Evolutionary conservation across 2,329 filamentous ascomycete species (phyloP), one percentile per base, ranked within the genome.

Genomic region (Paramyrothecium roridum): DNA sequence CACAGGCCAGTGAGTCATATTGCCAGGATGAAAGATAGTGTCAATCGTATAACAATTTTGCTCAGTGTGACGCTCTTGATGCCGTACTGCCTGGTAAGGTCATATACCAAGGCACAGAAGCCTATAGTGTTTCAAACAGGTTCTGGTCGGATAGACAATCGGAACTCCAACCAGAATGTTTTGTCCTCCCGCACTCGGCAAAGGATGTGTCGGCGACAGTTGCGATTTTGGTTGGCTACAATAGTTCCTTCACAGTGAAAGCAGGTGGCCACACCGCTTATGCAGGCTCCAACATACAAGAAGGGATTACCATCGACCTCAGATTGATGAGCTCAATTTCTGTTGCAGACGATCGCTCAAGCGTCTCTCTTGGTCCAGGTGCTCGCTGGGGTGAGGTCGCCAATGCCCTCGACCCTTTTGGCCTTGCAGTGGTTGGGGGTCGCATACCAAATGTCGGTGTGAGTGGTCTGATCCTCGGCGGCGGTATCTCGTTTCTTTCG

Each of bases 311-410:
- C 19, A 48, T 48, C 4, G 46, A 48, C 21, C 46, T 48, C 20
- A 13, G 20, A 23, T 19, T 20, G 16, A 48, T 67, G 30, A 58
- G 63, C 48, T 30, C 50, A 12, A 52, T 65, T 19, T 43, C 54
- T 1, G 52, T 64, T 20, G 55, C 58, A 40, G 37, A 33, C 1
- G 57, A 59, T 16, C 70, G 74, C 48, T 66, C 67, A 2, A 70
- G 67, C 2, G 72, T 75, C 8, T 70, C 66, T 12, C 64, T 81
- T 16, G 78, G 78, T 1, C 61, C 73, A 0, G 79, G 77, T 3
- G 69, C 71, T 49, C 66, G 71, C 8, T 81, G 78, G 79, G 48
- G 34, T 7, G 54, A 61, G 8, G 58, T 64, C 17, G 61, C 57
- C 23, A 50, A 52, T 8, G 48, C 49, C 33, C 56, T 67, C 6